Percentiles rank a stretch among this genome's conserved stretches.
phyloP scores from a whole-genome alignment of 345 rosid species.

The Limnanthes douglasii region DNA sequence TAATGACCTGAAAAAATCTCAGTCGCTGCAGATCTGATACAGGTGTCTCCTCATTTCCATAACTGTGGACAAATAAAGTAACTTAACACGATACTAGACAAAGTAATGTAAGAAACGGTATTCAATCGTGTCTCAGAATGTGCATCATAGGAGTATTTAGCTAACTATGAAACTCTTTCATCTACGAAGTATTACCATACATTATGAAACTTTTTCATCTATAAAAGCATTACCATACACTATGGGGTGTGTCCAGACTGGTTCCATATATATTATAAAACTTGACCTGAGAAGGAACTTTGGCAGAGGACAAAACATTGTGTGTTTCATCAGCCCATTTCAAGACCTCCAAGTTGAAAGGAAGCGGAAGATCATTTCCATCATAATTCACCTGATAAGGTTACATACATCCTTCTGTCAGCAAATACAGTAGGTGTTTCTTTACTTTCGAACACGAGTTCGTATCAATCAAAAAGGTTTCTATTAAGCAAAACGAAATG shows the following conservation, averaged over 20 bases:
- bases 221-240: slow-evolving; percentile 55
- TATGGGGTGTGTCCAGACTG: slow-evolving; percentile 76
- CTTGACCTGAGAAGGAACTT: slow-evolving; percentile 73
- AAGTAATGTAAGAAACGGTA: neutral
- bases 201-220: too few relatives aligned
- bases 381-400: slow-evolving; percentile 47
- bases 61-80: slow-evolving; percentile 32
- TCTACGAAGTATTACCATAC: neutral
- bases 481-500: too few relatives aligned
- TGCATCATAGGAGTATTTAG: too few relatives aligned
- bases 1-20: slow-evolving; percentile 42
- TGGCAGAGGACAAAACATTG: slow-evolving; percentile 33
- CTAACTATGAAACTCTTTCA: neutral
- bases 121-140: too few relatives aligned
- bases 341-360: slow-evolving; percentile 77
- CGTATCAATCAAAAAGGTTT: too few relatives aligned
- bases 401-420: too few relatives aligned
- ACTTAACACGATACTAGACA: slow-evolving; percentile 4
- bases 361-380: slow-evolving; percentile 49
- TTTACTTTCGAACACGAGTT: too few relatives aligned
- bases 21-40: slow-evolving; percentile 42
- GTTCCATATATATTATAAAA: slow-evolving; percentile 90
- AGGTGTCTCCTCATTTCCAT: slow-evolving; percentile 72
- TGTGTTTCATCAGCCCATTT: slow-evolving; percentile 74
- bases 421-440: too few relatives aligned